Base-by-base conservation (phyloP, 2,329 filamentous ascomycete genomes). In the Alternaria sp. region DNA sequence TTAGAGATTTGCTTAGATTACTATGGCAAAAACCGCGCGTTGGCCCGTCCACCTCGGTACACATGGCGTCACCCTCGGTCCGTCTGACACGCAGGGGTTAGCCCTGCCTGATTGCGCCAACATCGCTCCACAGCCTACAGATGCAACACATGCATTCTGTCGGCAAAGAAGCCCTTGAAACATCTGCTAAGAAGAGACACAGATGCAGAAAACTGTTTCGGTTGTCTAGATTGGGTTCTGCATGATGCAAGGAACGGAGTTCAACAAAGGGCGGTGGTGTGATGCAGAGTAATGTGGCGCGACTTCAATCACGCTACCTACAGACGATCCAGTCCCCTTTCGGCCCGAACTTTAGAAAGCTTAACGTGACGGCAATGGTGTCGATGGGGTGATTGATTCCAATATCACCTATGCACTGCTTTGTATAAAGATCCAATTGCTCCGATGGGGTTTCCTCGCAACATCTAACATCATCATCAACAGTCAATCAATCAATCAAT, bases 241-340 rank as follows among this genome's bases (percentile, higher is more conserved):
- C 21, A 14, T 23, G 21, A 40, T 40, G 37, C 21, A 40, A 40
- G 29, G 8, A 6, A 48, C 42, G 7, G 21, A 48, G 29, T 1
- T 48, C 44, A 48, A 34, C 44, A 48, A 48, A 36, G 14, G 44
- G 31, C 31, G 44, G 44, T 69, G 68, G 65, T 58, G 61, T 71
- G 68, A 70, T 48, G 23, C 52, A 54, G 10, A 44, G 57, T 29
- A 51, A 60, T 58, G 64, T 71, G 67, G 67, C 67, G 67, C 66
- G 63, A 67, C 61, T 17, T 17, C 17, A 26, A 62, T 65, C 65
- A 65, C 58, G 51, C 31, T 48, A 48, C 44, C 11, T 33, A 21
- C 44, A 48, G 29, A 48, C 31, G 44, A 48, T 48, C 31, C 23
- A 34, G 14, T 23, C 44, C 44, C 44, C 21, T 26, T 48, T 48